phyloP scores from a whole-genome alignment of 495 filamentous ascomycete genomes.

The Poronia punctata region DNA sequence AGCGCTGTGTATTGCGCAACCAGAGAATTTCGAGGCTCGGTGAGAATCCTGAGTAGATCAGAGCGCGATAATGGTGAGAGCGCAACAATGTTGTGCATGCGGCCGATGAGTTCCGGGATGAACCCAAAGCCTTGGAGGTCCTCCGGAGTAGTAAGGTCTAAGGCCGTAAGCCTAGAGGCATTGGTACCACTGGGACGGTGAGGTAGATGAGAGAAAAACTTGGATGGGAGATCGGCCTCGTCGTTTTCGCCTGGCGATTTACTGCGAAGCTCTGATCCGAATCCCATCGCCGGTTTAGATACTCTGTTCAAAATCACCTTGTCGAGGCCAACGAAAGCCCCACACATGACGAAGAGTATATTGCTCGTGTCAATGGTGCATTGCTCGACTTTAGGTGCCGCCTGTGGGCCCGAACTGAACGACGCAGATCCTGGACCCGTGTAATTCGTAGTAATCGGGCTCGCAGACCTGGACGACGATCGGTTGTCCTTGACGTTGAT shows the following conservation, averaged over 20 bases:
- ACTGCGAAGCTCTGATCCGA: constrained; percentile 73
- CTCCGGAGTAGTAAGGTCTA: constrained; percentile 71
- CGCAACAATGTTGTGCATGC: constrained; percentile 81
- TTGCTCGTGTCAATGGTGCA: constrained; percentile 91
- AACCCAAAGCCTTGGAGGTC: constrained; percentile 90
- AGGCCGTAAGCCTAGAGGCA: constrained; percentile 53
- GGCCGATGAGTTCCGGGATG: constrained; percentile 88
- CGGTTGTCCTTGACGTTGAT: constrained; percentile 79
- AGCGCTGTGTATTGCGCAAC: constrained; percentile 78
- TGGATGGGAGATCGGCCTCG: constrained; percentile 33
- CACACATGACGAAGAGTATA: constrained; percentile 93
- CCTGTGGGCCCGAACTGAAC: constrained; percentile 23
- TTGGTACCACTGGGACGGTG: constrained; percentile 21
- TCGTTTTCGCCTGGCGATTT: constrained; percentile 23
- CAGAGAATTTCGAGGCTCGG: constrained; percentile 82
- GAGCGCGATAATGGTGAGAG: constrained; percentile 72
- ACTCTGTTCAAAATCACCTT: constrained; percentile 82
- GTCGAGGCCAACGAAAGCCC: constrained; percentile 89
- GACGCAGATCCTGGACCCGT: constrained; percentile 27
- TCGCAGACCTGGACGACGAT: constrained; percentile 38
- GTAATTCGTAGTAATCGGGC: constrained; percentile 31
- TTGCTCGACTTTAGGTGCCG: constrained; percentile 61
- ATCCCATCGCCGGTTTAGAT: constrained; percentile 83
- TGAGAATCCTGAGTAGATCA: constrained; percentile 79
- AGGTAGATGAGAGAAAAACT: constrained; percentile 36